These are phyloP conservation scores for Microdochium paspali DNA, from an alignment of 2,329 filamentous ascomycete genomes.

Conservation along the genomic window DNA sequence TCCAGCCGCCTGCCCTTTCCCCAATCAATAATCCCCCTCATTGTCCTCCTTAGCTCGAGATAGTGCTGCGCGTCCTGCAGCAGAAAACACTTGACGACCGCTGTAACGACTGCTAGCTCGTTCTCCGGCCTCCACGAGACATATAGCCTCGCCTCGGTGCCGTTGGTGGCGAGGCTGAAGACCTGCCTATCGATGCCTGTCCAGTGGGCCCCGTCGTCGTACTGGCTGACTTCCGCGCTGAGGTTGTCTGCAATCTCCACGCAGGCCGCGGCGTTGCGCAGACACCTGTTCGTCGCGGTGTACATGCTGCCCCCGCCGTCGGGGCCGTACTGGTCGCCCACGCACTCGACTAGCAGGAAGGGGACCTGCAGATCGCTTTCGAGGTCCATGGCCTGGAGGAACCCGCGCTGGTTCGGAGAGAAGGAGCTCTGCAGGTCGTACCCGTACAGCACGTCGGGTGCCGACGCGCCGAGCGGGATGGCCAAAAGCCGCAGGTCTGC, in stretches of 20 bases:
- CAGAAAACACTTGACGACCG: slow-evolving; percentile 16
- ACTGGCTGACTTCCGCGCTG: too few relatives aligned
- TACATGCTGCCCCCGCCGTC: slow-evolving; percentile 15
- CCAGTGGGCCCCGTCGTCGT: slow-evolving; percentile 6
- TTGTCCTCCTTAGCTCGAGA: slow-evolving; percentile 19
- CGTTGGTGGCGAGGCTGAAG: slow-evolving; percentile 24
- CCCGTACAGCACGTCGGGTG: slow-evolving; percentile 13
- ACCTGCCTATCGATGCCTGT: slow-evolving; percentile 12
- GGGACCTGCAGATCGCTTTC: slow-evolving; percentile 8
- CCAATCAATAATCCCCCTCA: slow-evolving; percentile 27
- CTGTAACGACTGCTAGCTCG: slow-evolving; percentile 19
- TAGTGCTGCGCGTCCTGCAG: slow-evolving; percentile 18
- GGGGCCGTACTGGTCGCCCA: slow-evolving; percentile 17
- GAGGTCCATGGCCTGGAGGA: slow-evolving; percentile 4
- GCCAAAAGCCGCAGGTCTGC: too few relatives aligned
- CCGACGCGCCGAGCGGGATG: slow-evolving; percentile 10
- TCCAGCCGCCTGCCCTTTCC: slow-evolving; percentile 16
- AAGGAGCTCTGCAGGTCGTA: slow-evolving; percentile 10
- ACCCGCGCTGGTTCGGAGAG: slow-evolving; percentile 9
- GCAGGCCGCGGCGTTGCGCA: slow-evolving; percentile 19
- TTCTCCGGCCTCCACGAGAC: slow-evolving; percentile 20
- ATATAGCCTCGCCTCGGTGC: slow-evolving; percentile 20
- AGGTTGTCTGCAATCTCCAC: slow-evolving; percentile 16
- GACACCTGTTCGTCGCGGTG: slow-evolving; percentile 25
- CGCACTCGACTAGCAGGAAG: slow-evolving; percentile 20